A percentile compares a stretch with the other conserved stretches of the same genome.
Evolutionary conservation across 2,329 filamentous ascomycete species (phyloP).

Genomic region (Hypoxylon sp.): DNA sequence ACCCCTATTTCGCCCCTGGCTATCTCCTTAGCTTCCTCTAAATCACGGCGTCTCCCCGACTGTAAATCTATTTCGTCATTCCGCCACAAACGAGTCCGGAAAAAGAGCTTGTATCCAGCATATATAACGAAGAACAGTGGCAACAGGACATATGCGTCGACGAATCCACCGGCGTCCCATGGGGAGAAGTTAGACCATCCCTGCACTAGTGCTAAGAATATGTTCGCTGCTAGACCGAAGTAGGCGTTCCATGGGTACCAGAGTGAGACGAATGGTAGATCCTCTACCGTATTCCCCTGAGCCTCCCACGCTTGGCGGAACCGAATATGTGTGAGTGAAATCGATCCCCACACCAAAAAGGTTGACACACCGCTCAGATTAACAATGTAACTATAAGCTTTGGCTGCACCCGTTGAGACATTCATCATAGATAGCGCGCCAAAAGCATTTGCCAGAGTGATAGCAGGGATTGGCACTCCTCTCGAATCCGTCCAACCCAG

Average conservation of each 20-base stretch:
- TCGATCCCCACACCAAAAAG: constrained; percentile 80
- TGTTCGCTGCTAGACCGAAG: constrained; percentile 70
- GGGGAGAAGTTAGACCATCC: constrained; percentile 73
- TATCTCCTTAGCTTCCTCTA: constrained; percentile 63
- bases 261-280: constrained; percentile 70
- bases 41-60: constrained; percentile 68
- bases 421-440: constrained; percentile 84
- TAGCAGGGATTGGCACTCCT: constrained; percentile 72
- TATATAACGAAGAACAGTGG: constrained; percentile 73
- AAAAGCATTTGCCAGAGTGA: constrained; percentile 79
- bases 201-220: constrained; percentile 73
- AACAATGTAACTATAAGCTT: constrained; percentile 78
- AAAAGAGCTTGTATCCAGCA: constrained; percentile 67
- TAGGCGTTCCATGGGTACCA: constrained; percentile 72
- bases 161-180: constrained; percentile 71
- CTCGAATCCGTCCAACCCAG: constrained; percentile 76
- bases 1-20: constrained; percentile 48
- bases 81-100: constrained; percentile 67
- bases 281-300: constrained; percentile 69
- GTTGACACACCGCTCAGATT: constrained; percentile 79
- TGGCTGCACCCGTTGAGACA: constrained; percentile 74
- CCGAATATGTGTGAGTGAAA: constrained; percentile 79
- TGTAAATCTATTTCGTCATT: constrained; percentile 70
- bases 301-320: constrained; percentile 75
- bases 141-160: constrained; percentile 74